Conservation (phyloP, 179 eudicot species). For the Actinidia polygama region DNA sequence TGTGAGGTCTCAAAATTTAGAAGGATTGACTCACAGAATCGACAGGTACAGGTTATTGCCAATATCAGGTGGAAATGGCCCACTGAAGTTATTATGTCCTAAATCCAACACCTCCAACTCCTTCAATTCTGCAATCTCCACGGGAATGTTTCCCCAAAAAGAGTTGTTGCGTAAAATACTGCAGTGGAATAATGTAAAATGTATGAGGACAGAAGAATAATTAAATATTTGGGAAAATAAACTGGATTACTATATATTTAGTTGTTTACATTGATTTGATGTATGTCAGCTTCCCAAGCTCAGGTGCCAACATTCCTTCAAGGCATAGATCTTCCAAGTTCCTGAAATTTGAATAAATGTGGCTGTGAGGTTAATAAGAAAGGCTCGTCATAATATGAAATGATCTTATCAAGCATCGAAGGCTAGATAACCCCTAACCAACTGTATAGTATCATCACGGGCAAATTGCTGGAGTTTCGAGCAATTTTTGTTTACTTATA, state of each 20-base stretch:
- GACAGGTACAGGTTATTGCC: slow-evolving; percentile 54
- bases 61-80: slow-evolving; percentile 52
- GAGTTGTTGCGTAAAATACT: slow-evolving; percentile 77
- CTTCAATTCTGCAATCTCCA: slow-evolving; percentile 52
- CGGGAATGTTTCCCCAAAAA: slow-evolving; percentile 60
- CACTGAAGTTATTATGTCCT: slow-evolving; percentile 67
- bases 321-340: slow-evolving; percentile 70
- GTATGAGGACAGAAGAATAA: background rate
- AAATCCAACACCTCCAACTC: slow-evolving; percentile 71
- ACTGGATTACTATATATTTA: slow-evolving; percentile 8
- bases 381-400: background rate
- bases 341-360: slow-evolving; percentile 37
- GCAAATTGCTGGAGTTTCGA: too few species aligned
- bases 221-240: background rate
- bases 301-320: slow-evolving; percentile 68
- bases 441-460: background rate
- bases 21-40: slow-evolving; percentile 50
- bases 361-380: background rate
- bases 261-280: slow-evolving; percentile 70
- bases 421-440: background rate
- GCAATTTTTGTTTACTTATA: too few species aligned
- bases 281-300: slow-evolving; percentile 60
- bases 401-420: background rate
- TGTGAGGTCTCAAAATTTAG: background rate
- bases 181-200: slow-evolving; percentile 25